Conservation (phyloP, 2,329 filamentous ascomycete genomes). For the Emericellopsis atlantica region DNA sequence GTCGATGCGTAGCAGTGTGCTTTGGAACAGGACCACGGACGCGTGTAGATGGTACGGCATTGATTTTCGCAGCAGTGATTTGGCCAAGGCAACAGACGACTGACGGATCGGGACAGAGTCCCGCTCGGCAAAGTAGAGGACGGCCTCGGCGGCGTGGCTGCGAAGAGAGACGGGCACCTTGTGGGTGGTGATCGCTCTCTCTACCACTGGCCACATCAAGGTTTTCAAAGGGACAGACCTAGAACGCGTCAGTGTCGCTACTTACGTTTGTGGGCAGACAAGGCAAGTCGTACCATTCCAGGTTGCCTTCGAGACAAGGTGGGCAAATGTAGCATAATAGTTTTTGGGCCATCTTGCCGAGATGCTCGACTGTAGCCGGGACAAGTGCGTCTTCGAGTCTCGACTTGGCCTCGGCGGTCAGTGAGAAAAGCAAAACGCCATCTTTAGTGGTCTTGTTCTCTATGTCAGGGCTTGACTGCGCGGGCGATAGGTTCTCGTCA, state of each 20-base stretch:
- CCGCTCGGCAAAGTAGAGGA: conserved; percentile 17
- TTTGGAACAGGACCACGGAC: conserved; percentile 15
- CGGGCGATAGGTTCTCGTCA: conserved; percentile 4
- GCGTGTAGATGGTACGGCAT: conserved; percentile 19
- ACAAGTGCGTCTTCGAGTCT: conserved; percentile 1
- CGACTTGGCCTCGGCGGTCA: conserved; percentile 4
- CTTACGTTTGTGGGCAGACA: neutral
- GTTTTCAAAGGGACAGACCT: conserved; percentile 13
- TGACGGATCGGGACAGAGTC: conserved; percentile 13
- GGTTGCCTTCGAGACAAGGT: conserved; percentile 17
- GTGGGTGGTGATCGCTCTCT: conserved; percentile 6
- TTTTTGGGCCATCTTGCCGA: conserved; percentile 8
- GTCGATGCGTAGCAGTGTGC: conserved; percentile 14
- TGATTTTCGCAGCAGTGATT: conserved; percentile 9
- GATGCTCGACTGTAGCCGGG: conserved; percentile 7
- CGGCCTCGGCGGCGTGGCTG: conserved; percentile 11
- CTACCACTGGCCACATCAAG: conserved; percentile 13
- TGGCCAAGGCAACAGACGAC: conserved; percentile 11
- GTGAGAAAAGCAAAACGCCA: conserved; percentile 7
- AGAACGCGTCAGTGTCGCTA: neutral
- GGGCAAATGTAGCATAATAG: conserved; percentile 16
- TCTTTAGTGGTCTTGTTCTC: conserved; percentile 7
- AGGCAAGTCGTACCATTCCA: conserved; percentile 10
- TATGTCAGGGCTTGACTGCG: conserved; percentile 5
- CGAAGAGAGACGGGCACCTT: conserved; percentile 6